Evolutionary conservation across 768 basidiomycete species (phyloP).

Genomic region (Leccinum uliginosum): DNA sequence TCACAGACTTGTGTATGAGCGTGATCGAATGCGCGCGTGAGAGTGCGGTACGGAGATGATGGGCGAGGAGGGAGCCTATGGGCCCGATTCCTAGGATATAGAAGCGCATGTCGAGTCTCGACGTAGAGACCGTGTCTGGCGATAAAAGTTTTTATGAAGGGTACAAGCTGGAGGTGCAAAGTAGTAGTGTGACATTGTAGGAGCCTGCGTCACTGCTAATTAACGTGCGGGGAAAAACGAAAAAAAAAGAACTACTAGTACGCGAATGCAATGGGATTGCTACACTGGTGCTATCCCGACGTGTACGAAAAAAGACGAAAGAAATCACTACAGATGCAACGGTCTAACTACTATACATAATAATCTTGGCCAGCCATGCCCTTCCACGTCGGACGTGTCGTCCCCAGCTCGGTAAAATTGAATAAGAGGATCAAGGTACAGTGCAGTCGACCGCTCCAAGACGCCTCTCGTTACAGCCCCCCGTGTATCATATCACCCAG

Average conservation of each 20-base stretch:
- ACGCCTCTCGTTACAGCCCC: neutral
- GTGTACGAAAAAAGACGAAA: constrained; percentile 1
- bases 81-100: constrained; percentile 79
- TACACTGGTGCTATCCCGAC: constrained; percentile 1
- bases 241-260: neutral
- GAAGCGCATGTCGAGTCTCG: constrained; percentile 45
- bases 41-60: constrained; percentile 66
- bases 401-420: constrained; percentile 13
- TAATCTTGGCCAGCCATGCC: neutral
- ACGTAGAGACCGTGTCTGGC: neutral
- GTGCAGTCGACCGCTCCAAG: constrained; percentile 3
- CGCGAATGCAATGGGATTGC: neutral
- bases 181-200: too few relatives aligned
- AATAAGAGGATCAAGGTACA: constrained; percentile 10
- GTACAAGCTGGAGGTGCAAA: neutral
- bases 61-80: constrained; percentile 77
- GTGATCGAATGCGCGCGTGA: constrained; percentile 51
- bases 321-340: constrained; percentile 28
- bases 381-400: constrained; percentile 5
- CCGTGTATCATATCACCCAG: neutral
- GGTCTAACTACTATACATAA: constrained; percentile 25
- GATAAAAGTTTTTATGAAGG: neutral
- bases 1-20: constrained; percentile 59
- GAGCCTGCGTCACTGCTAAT: neutral
- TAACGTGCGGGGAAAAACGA: neutral